phyloP scores from a whole-genome alignment of 805 yeast genomes.

The Saccharomyces jurei region DNA sequence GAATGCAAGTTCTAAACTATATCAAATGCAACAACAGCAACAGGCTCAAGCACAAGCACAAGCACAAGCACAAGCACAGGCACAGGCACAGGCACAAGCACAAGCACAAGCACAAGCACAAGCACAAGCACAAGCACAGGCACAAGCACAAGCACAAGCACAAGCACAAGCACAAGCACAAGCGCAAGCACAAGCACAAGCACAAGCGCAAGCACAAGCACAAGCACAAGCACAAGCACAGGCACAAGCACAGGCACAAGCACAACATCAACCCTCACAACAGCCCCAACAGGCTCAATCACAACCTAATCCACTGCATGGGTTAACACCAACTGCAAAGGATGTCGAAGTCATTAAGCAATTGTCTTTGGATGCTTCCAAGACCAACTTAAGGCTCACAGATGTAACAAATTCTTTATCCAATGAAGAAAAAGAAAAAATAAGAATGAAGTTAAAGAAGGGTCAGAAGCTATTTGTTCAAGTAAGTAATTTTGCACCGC shows the following conservation, averaged over 20 bases:
- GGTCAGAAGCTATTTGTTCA: slow-evolving; percentile 49
- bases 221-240: not conserved
- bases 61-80: slow-evolving; percentile 5
- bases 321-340: slow-evolving; percentile 41
- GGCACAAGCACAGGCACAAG: slow-evolving; percentile 1
- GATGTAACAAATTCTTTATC: slow-evolving; percentile 56
- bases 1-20: slow-evolving; percentile 1
- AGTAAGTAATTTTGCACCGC: slow-evolving; percentile 70
- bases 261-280: not conserved
- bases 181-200: not conserved
- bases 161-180: slow-evolving; percentile 1
- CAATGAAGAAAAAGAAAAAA: slow-evolving; percentile 55
- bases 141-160: slow-evolving; percentile 3
- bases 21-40: not conserved
- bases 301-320: not conserved
- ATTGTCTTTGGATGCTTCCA: slow-evolving; percentile 61
- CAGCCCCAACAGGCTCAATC: not conserved
- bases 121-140: slow-evolving; percentile 2
- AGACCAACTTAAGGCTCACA: slow-evolving; percentile 55
- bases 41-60: slow-evolving; percentile 1
- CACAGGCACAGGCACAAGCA: slow-evolving; percentile 3
- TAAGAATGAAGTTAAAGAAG: slow-evolving; percentile 43
- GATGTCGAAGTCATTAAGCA: slow-evolving; percentile 54
- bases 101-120: slow-evolving; percentile 2
- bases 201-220: not conserved